Base-by-base conservation (phyloP, 148 eudicot genomes). In the Nyssa sinensis region DNA sequence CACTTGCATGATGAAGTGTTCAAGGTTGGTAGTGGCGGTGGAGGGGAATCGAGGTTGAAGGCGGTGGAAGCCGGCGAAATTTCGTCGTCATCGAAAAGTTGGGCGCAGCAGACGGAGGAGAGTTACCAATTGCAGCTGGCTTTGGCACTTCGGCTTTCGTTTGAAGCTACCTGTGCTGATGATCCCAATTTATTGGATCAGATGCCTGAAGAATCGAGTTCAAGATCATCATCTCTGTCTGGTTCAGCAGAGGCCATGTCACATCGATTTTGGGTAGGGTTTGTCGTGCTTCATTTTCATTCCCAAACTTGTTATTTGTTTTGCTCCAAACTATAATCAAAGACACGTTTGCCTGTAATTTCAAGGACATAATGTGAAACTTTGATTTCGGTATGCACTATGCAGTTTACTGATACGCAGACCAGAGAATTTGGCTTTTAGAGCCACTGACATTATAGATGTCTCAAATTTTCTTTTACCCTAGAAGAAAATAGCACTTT, bases 81-180 rank as follows among this genome's bases (percentile, higher is more conserved):
- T 19, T 3, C 59, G 3, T 55, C 59, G 14, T 73, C 82, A 31
- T 79, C 75, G 33, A 89, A 85, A 76, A 89, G 90, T 67, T 89
- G 90, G 90, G 90, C 93, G 72, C 89, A 89, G 81, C 90, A 87
- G 77, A 87, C 90, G 23, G 87, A 89, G 77, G 93, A 89, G 82
- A 82, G 93, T 76, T 89, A 89, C 67, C 90, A 89, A 80, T 59
- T 89, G 81, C 93, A 89, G 73, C 79, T 85, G 74, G 89, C 93
- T 19, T 72, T 89, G 79, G 93, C 93, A 19, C 62, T 89, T 74
- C 81, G 93, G 67, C 73, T 87, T 28, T 78, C 87, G 28, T 33
- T 81, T 7, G 90, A 89, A 74, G 90, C 88, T 59, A 73, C 85
- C 3, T 79, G 82, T 65, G 87, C 88, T 58, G 85, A 85, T 79